Evolutionary conservation across 805 yeast species (phyloP), one percentile per base, ranked within the genome.

Genomic region (Candida rishiriensis): DNA sequence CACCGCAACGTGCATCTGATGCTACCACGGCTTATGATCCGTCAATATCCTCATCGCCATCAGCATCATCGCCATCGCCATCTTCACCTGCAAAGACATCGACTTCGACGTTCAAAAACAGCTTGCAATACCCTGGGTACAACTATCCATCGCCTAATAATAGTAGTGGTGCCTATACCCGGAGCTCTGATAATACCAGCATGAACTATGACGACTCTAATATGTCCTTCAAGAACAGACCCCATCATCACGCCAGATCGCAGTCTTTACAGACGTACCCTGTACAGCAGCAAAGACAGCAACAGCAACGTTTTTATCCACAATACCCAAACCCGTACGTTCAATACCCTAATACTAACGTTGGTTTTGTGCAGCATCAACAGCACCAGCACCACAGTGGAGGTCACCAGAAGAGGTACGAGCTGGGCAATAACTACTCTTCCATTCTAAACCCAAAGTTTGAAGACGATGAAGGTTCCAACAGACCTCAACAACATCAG

Each of bases 381-480:
- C 14, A 32, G 21, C 46, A 43, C 34, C 40, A 34, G 26, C 26
- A 21, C 7, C 26, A 21, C 26, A 21, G 26, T 21, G 26, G 26
- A 21, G 26, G 26, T 7, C 26, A 21, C 26, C 26, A 21, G 26
- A 21, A 21, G 18, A 44, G 44, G 29, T 35, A 35, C 15, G 53
- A 51, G 30, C 46, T 57, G 13, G 62, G 62, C 3, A 57, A 57
- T 43, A 55, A 57, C 40, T 57, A 57, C 41, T 52, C 54, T 10
- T 55, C 60, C 11, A 57, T 56, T 13, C 29, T 57, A 33, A 50
- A 53, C 37, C 56, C 59, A 10, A 56, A 55, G 34, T 49, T 50
- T 29, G 55, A 53, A 30, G 52, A 50, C 13, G 45, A 43, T 6
- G 39, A 47, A 18, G 14, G 5, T 14, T 5, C 5, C 3, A 34